phyloP scores from a whole-genome alignment of 2,329 filamentous ascomycete species.

The Fusarium neocosmosporiellum region DNA sequence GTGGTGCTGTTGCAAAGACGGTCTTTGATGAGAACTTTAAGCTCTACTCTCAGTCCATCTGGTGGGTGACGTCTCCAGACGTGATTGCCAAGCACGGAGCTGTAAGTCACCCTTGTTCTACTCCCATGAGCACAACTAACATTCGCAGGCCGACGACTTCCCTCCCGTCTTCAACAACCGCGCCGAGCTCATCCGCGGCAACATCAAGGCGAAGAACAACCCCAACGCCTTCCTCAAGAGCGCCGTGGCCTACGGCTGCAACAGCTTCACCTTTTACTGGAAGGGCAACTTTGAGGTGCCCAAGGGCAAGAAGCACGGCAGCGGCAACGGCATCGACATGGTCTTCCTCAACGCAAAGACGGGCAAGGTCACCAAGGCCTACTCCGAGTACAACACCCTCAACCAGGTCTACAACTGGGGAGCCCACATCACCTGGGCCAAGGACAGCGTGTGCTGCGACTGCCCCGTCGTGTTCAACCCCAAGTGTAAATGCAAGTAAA shows the following conservation, averaged over 20 bases:
- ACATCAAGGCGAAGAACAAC: slow-evolving; percentile 19
- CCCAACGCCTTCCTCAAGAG: slow-evolving; percentile 30
- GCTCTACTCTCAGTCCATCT: slow-evolving; percentile 34
- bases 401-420: slow-evolving; percentile 39
- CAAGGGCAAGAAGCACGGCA: slow-evolving; percentile 9
- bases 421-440: slow-evolving; percentile 33
- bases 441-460: slow-evolving; percentile 32
- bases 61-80: slow-evolving; percentile 29
- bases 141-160: slow-evolving; percentile 27
- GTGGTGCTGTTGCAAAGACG: slow-evolving; percentile 14
- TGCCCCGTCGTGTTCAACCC: slow-evolving; percentile 33
- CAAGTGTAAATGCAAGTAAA: slow-evolving; percentile 28
- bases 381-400: slow-evolving; percentile 38
- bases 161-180: slow-evolving; percentile 28
- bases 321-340: slow-evolving; percentile 35
- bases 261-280: slow-evolving; percentile 38
- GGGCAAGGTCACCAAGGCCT: slow-evolving; percentile 27
- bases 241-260: slow-evolving; percentile 34
- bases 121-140: neutral
- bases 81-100: slow-evolving; percentile 27
- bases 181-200: slow-evolving; percentile 25
- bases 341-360: slow-evolving; percentile 28
- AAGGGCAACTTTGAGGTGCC: slow-evolving; percentile 34
- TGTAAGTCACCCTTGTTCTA: neutral
- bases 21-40: slow-evolving; percentile 27